These are phyloP conservation scores for Zoysia japonica DNA, from an alignment of 176 grass and related monocot species.

Conservation along the genomic window DNA sequence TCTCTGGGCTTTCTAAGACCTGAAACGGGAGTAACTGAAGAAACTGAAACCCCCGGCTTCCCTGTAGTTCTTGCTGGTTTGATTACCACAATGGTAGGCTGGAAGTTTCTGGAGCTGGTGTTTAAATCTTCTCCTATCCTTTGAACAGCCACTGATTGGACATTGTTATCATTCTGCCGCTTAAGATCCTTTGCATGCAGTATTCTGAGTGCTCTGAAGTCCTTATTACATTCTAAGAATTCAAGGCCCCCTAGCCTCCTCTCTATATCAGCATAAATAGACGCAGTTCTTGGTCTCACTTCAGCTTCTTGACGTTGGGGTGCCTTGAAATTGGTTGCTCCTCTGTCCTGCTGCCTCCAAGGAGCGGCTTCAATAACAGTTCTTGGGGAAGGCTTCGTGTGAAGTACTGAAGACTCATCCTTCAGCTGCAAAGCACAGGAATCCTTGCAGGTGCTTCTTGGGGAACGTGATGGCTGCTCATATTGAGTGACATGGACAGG, in stretches of 20 bases:
- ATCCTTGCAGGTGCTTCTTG: constrained; percentile 45
- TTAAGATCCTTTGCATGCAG: constrained; percentile 57
- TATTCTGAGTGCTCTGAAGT: constrained; percentile 72
- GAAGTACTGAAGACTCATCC: constrained; percentile 45
- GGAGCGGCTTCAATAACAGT: constrained; percentile 65
- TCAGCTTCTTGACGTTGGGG: constrained; percentile 51
- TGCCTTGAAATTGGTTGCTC: constrained; percentile 34
- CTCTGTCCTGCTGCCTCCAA: constrained; percentile 75
- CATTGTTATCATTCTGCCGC: constrained; percentile 31
- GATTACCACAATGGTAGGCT: constrained; percentile 85
- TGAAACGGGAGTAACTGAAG: constrained; percentile 52
- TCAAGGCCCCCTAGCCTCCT: constrained; percentile 58
- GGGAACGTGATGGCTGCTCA: constrained; percentile 43
- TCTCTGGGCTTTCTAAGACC: constrained; percentile 45
- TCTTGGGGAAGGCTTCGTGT: constrained; percentile 57
- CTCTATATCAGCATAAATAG: constrained; percentile 58
- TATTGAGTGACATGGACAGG: constrained; percentile 17
- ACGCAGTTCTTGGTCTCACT: constrained; percentile 40
- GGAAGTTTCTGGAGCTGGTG: constrained; percentile 51
- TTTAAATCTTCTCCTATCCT: constrained; percentile 12
- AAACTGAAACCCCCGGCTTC: constrained; percentile 43
- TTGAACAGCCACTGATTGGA: constrained; percentile 20
- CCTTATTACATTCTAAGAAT: constrained; percentile 61
- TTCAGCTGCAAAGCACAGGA: constrained; percentile 25
- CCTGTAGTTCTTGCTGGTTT: constrained; percentile 62